phyloP scores from a whole-genome alignment of 108 stramenopile genomes.

The Aurantiochytrium sp. region DNA sequence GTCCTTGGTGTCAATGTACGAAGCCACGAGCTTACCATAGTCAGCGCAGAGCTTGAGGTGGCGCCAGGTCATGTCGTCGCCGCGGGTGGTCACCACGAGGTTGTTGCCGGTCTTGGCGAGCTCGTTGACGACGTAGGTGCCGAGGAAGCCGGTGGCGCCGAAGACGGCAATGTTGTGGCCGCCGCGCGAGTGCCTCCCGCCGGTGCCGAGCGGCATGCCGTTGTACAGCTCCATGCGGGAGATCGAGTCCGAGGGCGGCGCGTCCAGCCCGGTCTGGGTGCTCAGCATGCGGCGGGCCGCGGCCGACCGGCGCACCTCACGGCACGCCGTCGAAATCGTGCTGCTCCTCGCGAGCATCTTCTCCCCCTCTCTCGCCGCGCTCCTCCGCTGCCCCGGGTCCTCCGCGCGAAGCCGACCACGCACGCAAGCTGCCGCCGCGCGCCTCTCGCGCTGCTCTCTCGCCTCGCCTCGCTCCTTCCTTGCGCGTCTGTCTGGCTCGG shows the following conservation, averaged over 20 bases:
- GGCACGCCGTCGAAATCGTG: too few relatives aligned
- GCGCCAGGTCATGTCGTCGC: slow-evolving; percentile 80
- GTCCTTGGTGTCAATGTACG: slow-evolving; percentile 74
- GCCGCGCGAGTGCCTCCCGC: slow-evolving; percentile 38
- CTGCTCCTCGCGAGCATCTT: too few relatives aligned
- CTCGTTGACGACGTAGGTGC: slow-evolving; percentile 61
- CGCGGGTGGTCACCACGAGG: slow-evolving; percentile 70
- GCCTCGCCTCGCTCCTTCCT: too few relatives aligned
- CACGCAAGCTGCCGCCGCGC: too few relatives aligned
- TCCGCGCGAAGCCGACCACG: too few relatives aligned
- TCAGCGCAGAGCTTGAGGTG: slow-evolving; percentile 83
- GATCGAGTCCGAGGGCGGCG: background rate
- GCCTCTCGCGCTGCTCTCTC: too few relatives aligned
- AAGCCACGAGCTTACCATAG: slow-evolving; percentile 71
- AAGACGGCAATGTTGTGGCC: slow-evolving; percentile 74
- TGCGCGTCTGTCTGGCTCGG: too few relatives aligned
- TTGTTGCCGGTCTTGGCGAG: slow-evolving; percentile 34
- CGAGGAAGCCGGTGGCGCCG: slow-evolving; percentile 86
- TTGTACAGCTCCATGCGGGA: background rate
- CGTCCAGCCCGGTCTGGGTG: background rate
- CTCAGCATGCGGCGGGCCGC: background rate
- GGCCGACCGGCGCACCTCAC: background rate
- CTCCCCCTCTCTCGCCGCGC: too few relatives aligned
- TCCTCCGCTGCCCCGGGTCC: too few relatives aligned
- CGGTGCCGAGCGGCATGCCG: background rate